Conservation (phyloP, 352 stramenopile species). For the Globisporangium heterothallicum region DNA sequence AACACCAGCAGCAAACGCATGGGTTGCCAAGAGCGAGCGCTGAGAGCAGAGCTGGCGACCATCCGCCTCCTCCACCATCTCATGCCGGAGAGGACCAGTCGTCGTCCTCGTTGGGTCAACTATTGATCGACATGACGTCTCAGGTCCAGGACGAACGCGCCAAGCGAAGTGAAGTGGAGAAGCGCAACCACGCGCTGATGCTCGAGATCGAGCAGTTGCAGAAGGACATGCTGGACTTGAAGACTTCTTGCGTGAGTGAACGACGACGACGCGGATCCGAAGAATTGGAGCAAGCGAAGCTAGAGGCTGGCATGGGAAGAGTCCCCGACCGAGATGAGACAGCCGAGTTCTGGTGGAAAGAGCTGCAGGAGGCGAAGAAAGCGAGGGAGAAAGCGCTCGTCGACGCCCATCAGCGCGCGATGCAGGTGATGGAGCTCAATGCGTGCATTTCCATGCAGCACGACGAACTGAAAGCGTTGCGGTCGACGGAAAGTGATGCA, state of each 20-base stretch:
- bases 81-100: constrained; percentile 1
- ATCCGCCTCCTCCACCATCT: too few relatives aligned
- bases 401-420: constrained; percentile 44
- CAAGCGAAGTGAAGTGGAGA: constrained; percentile 45
- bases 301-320: not conserved
- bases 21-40: too few relatives aligned
- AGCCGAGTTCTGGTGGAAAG: constrained; percentile 44
- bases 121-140: constrained; percentile 61
- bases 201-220: constrained; percentile 69
- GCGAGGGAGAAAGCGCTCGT: constrained; percentile 49
- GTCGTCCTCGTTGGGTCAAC: constrained; percentile 26
- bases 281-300: not conserved
- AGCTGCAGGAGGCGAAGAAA: constrained; percentile 51
- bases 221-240: constrained; percentile 47
- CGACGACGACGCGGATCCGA: constrained; percentile 12
- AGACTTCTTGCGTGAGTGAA: constrained; percentile 25
- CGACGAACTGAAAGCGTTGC: constrained; percentile 57
- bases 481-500: constrained; percentile 29
- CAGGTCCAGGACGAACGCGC: constrained; percentile 55
- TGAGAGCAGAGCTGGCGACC: too few relatives aligned
- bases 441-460: constrained; percentile 75
- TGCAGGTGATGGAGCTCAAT: constrained; percentile 68
- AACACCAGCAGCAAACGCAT: constrained; percentile 14
- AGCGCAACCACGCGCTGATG: constrained; percentile 60
- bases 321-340: constrained; percentile 15